Conservation (phyloP, 495 filamentous ascomycete species). For the Parathielavia hyrcaniae region DNA sequence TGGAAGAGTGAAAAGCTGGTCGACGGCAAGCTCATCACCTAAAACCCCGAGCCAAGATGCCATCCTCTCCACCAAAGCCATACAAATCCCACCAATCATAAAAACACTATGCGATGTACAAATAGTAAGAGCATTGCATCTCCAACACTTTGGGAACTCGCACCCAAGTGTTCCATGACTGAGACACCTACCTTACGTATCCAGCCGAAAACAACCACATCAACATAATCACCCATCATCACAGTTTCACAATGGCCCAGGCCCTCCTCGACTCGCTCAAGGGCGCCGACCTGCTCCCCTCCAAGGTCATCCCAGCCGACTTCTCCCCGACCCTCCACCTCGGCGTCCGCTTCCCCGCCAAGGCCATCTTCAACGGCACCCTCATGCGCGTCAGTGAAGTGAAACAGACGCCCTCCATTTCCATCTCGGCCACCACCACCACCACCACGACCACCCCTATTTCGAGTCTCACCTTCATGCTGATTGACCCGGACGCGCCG, state of each 20-base stretch:
- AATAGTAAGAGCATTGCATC: too few relatives aligned
- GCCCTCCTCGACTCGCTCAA: slow-evolving; percentile 1
- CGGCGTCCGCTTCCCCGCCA: not conserved
- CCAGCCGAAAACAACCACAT: too few relatives aligned
- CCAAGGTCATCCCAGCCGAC: not conserved
- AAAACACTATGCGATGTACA: too few relatives aligned
- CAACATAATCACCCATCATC: too few relatives aligned
- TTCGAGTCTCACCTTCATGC: not conserved
- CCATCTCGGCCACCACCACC: not conserved
- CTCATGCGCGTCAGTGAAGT: slow-evolving; percentile 7
- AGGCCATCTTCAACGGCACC: not conserved
- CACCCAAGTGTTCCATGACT: too few relatives aligned
- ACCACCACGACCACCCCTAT: not conserved
- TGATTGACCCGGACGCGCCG: slow-evolving; percentile 10
- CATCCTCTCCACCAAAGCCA: too few relatives aligned
- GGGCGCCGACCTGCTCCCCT: not conserved
- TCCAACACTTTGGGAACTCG: too few relatives aligned
- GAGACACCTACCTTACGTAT: too few relatives aligned
- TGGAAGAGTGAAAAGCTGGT: too few relatives aligned
- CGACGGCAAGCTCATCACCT: too few relatives aligned
- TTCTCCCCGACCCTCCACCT: slow-evolving; percentile 2
- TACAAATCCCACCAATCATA: too few relatives aligned
- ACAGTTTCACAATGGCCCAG: not conserved
- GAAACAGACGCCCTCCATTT: not conserved
- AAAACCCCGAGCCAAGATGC: too few relatives aligned